Evolutionary conservation across 139 green algal species (phyloP).

Genomic region (Coelastrella sp.): DNA sequence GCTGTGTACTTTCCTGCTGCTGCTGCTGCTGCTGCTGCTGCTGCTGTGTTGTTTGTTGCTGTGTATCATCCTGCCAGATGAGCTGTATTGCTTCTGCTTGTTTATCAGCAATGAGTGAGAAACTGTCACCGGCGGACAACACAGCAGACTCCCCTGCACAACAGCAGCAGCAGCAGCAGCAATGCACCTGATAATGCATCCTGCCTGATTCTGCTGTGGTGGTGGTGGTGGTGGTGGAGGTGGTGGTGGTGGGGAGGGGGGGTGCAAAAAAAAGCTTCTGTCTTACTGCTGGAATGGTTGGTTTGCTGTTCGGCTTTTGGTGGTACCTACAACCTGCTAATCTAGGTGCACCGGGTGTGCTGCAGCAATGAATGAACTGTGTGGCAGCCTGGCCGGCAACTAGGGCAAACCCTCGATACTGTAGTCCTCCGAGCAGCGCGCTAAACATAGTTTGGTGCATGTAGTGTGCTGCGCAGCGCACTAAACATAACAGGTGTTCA

Average conservation of each 20-base stretch:
- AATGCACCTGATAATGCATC: not conserved
- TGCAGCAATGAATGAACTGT: too few relatives aligned
- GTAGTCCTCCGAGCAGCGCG: too few relatives aligned
- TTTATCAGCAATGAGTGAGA: conserved; percentile 16
- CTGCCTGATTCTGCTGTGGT: not conserved
- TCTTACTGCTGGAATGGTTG: too few relatives aligned
- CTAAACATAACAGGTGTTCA: not conserved
- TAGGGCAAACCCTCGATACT: too few relatives aligned
- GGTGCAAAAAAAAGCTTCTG: not conserved
- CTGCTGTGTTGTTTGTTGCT: not conserved
- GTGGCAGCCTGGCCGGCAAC: too few relatives aligned
- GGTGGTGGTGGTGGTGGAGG: not conserved
- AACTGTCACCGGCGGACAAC: conserved; percentile 14
- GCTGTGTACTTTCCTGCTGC: not conserved
- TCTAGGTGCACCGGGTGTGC: too few relatives aligned
- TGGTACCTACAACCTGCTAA: too few relatives aligned
- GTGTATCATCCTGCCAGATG: conserved; percentile 4
- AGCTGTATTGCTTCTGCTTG: conserved; percentile 24
- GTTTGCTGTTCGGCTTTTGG: too few relatives aligned
- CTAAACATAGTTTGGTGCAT: too few relatives aligned
- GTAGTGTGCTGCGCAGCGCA: too few relatives aligned
- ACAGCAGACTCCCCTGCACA: not conserved
- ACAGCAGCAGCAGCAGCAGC: conserved; percentile 20
- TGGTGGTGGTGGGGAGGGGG: not conserved
- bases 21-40: conserved; percentile 28